Evolutionary conservation across 768 basidiomycete genomes (phyloP).

Genomic region (Kwoniella sp.): DNA sequence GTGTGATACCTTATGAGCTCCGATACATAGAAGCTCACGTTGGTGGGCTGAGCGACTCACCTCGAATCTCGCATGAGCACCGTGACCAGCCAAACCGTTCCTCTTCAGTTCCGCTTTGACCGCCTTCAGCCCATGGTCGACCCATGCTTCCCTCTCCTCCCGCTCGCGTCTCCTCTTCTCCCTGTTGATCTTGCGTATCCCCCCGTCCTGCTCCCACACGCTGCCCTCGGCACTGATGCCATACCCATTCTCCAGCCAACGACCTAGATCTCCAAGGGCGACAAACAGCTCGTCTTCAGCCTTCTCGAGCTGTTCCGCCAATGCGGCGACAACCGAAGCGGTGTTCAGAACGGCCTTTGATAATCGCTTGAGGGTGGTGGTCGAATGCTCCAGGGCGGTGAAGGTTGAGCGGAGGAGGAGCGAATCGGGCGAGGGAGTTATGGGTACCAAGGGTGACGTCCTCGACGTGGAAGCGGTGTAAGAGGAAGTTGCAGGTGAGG

Average conservation of each 20-base stretch:
- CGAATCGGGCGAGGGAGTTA: conserved; percentile 33
- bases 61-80: conserved; percentile 39
- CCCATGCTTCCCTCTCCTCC: conserved; percentile 34
- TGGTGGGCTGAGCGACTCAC: conserved; percentile 17
- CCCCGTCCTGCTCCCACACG: conserved; percentile 28
- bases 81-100: conserved; percentile 33
- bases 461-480: background rate
- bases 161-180: conserved; percentile 34
- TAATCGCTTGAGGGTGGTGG: conserved; percentile 32
- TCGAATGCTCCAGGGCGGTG: conserved; percentile 30
- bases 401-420: conserved; percentile 35
- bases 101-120: conserved; percentile 36
- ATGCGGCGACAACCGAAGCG: conserved; percentile 6
- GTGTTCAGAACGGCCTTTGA: conserved; percentile 23
- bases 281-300: conserved; percentile 39
- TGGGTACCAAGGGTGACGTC: conserved; percentile 13
- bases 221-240: conserved; percentile 15
- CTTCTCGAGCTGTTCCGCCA: conserved; percentile 35
- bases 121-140: conserved; percentile 24
- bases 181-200: conserved; percentile 24
- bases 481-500: background rate
- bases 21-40: background rate
- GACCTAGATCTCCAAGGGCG: conserved; percentile 31
- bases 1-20: background rate
- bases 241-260: conserved; percentile 37